These are phyloP conservation scores for Ganoderma lingzhi DNA, from an alignment of 1,284 basidiomycete species.

Conservation along the genomic window DNA sequence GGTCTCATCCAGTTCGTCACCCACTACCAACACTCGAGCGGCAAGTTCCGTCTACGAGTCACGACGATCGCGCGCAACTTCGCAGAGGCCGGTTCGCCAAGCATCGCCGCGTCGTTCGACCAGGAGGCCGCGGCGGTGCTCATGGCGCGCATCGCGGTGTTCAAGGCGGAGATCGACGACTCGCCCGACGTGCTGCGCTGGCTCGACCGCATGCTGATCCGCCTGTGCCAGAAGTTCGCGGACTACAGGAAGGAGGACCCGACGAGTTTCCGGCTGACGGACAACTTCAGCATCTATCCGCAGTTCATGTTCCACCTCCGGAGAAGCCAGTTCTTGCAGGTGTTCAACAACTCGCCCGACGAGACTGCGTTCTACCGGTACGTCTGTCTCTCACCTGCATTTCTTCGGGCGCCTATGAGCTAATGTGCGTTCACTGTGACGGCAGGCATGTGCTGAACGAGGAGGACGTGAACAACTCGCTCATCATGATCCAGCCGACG, in stretches of 20 bases:
- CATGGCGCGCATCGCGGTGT: slow-evolving; percentile 99
- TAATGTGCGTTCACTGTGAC: slow-evolving; percentile 4
- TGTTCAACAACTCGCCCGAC: slow-evolving; percentile 99
- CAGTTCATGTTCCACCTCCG: slow-evolving; percentile 99
- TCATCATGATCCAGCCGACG: slow-evolving; percentile 99
- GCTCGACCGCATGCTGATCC: slow-evolving; percentile 98
- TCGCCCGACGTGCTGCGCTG: slow-evolving; percentile 96
- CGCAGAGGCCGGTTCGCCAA: slow-evolving; percentile 94
- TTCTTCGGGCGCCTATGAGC: background rate
- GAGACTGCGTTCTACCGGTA: slow-evolving; percentile 98
- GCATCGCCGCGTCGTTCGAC: slow-evolving; percentile 95
- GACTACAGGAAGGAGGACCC: slow-evolving; percentile 99
- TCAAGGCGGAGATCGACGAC: slow-evolving; percentile 99
- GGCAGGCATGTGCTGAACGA: slow-evolving; percentile 94
- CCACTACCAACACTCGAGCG: slow-evolving; percentile 97
- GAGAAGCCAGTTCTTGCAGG: slow-evolving; percentile 98
- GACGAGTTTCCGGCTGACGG: slow-evolving; percentile 90
- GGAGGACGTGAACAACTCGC: slow-evolving; percentile 98
- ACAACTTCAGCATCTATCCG: slow-evolving; percentile 99
- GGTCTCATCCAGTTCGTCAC: slow-evolving; percentile 99
- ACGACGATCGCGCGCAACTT: slow-evolving; percentile 98
- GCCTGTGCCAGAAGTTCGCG: slow-evolving; percentile 99
- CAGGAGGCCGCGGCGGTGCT: slow-evolving; percentile 98
- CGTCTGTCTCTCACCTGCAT: slow-evolving; percentile 32
- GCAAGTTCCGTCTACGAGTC: slow-evolving; percentile 93